Evolutionary conservation across 2,329 filamentous ascomycete genomes (phyloP), one percentile per base, ranked within the genome.

Genomic region (Aspergillus ochraceus): DNA sequence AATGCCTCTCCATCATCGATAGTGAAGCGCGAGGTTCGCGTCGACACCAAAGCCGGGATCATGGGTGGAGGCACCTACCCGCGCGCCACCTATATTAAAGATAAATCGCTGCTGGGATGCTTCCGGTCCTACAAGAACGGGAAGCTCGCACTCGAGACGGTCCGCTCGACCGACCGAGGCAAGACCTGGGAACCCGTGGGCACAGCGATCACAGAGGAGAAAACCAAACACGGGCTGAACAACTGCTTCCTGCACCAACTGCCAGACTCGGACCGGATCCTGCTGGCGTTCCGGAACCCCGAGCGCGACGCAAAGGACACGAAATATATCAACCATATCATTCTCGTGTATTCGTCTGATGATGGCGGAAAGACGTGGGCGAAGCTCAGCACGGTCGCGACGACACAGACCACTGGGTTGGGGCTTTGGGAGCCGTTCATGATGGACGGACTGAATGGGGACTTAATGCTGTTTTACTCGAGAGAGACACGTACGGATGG

Each of bases 161-260:
- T 51, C 10, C 19, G 49, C 24, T 51, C 49, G 19, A 51, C 49
- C 19, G 49, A 51, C 49, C 11, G 24, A 17, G 49, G 49, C 22
- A 51, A 29, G 49, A 30, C 49, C 24, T 51, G 49, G 49, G 32
- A 26, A 4, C 49, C 49, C 12, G 49, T 51, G 12, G 49, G 49
- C 49, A 51, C 49, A 3, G 49, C 14, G 9, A 51, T 51, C 49
- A 51, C 49, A 4, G 49, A 51, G 24, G 17, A 17, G 12, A 17
- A 51, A 14, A 51, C 1, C 3, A 30, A 20, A 6, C 24, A 51
- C 29, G 49, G 49, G 2, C 24, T 51, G 24, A 51, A 51, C 49
- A 51, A 51, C 49, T 51, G 49, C 49, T 51, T 30, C 24, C 49
- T 51, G 8, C 49, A 51, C 49, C 49, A 51, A 51, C 49, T 51